Conservation (phyloP, 805 yeast species). For the Candida nitratophila region DNA sequence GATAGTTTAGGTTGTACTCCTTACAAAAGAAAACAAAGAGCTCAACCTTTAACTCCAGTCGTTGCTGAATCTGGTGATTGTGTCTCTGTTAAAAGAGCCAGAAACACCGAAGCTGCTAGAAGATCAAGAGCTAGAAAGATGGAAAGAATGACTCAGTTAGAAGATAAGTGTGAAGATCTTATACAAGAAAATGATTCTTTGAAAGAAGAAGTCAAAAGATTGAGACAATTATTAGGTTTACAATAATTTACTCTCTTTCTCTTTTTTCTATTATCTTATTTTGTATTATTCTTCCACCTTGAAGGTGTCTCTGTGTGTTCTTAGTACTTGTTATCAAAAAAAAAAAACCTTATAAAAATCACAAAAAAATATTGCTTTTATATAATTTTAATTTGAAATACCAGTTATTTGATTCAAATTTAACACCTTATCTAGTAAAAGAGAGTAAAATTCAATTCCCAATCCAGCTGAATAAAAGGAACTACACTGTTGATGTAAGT, state of each 20-base stretch:
- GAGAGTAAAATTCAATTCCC: neutral
- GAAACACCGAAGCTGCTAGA: conserved; percentile 97
- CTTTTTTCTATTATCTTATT: neutral
- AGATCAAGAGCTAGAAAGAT: conserved; percentile 90
- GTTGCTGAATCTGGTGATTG: conserved; percentile 54
- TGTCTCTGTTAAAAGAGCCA: conserved; percentile 81
- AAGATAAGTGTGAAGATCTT: conserved; percentile 64
- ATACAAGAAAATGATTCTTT: conserved; percentile 38
- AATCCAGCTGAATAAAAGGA: no score
- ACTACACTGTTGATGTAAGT: no score
- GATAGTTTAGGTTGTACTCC: conserved; percentile 73
- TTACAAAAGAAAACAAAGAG: conserved; percentile 72
- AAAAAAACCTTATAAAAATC: no score
- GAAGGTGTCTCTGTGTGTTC: neutral
- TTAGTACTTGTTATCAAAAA: neutral
- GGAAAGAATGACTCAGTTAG: conserved; percentile 81
- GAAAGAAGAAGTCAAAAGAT: conserved; percentile 10
- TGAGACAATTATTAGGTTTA: conserved; percentile 40
- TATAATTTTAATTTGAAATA: no score
- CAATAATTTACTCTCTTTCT: conserved; percentile 3
- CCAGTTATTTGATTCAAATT: no score
- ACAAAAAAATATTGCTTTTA: neutral
- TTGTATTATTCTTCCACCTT: neutral
- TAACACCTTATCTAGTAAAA: neutral
- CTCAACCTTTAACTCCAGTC: conserved; percentile 66